These are phyloP conservation scores for Tarenaya hassleriana DNA, from an alignment of 345 rosid species.

Conservation along the genomic window DNA sequence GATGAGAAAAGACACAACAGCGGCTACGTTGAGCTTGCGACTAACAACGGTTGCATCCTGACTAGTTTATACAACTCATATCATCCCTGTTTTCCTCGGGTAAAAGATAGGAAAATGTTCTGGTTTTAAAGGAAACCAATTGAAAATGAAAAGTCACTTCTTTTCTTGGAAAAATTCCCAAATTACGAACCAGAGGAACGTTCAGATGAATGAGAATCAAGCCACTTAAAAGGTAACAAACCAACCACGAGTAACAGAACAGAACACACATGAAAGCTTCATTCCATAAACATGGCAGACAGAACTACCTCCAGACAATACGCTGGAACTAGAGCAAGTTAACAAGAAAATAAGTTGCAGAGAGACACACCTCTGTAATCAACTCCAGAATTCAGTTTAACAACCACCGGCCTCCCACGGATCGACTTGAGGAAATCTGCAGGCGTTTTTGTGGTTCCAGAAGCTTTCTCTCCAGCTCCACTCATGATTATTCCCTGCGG, in stretches of 20 bases:
- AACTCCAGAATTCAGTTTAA: constrained; percentile 76
- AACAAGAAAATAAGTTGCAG: background rate
- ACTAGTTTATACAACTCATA: too few species aligned
- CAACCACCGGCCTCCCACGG: constrained; percentile 78
- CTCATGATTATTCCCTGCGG: constrained; percentile 34
- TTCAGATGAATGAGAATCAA: background rate
- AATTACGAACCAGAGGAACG: too few species aligned
- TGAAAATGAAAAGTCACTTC: too few species aligned
- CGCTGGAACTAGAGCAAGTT: background rate
- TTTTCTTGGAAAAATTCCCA: too few species aligned
- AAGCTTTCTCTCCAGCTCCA: constrained; percentile 42
- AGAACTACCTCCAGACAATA: too few species aligned
- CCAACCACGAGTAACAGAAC: too few species aligned
- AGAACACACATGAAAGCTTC: background rate
- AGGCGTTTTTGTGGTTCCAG: constrained; percentile 40
- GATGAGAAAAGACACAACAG: too few species aligned
- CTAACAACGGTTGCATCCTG: too few species aligned
- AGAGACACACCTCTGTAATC: constrained; percentile 60
- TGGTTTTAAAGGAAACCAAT: too few species aligned
- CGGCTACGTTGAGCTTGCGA: too few species aligned
- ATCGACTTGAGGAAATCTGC: constrained; percentile 77
- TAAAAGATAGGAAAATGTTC: too few species aligned
- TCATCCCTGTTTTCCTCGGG: too few species aligned
- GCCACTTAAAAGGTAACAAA: background rate
- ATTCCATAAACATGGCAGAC: background rate